Evolutionary conservation across 2,329 filamentous ascomycete genomes (phyloP).

Genomic region (Colletotrichum aenigma): DNA sequence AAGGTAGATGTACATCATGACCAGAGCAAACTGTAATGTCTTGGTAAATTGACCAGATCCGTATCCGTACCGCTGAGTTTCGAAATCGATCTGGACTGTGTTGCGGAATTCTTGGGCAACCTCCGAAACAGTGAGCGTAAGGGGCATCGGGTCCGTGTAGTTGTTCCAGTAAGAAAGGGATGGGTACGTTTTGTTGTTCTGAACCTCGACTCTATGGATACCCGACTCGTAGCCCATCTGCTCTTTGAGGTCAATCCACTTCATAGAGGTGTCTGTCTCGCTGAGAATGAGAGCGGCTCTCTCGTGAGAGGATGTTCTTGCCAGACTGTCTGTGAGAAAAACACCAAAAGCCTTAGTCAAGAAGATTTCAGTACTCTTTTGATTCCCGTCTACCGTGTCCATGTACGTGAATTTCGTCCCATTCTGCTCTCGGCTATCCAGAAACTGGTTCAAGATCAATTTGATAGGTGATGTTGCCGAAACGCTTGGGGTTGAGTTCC

Average conservation of each 20-base stretch:
- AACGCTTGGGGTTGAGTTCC: background rate
- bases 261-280: background rate
- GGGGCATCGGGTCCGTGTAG: background rate
- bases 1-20: constrained; percentile 1
- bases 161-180: background rate
- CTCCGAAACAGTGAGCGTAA: background rate
- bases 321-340: background rate
- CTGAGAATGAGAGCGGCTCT: background rate
- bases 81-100: background rate
- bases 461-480: background rate
- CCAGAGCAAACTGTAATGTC: background rate
- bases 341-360: background rate
- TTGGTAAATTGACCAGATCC: background rate
- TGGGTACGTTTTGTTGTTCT: background rate
- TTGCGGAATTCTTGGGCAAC: background rate
- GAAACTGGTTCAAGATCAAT: background rate
- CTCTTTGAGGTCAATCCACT: background rate
- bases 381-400: background rate
- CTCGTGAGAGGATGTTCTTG: background rate
- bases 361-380: background rate
- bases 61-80: background rate
- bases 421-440: background rate
- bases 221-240: background rate
- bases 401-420: background rate
- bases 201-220: background rate